These are phyloP conservation scores for Senna siamea DNA, from an alignment of 306 rosid genomes.

Conservation along the genomic window DNA sequence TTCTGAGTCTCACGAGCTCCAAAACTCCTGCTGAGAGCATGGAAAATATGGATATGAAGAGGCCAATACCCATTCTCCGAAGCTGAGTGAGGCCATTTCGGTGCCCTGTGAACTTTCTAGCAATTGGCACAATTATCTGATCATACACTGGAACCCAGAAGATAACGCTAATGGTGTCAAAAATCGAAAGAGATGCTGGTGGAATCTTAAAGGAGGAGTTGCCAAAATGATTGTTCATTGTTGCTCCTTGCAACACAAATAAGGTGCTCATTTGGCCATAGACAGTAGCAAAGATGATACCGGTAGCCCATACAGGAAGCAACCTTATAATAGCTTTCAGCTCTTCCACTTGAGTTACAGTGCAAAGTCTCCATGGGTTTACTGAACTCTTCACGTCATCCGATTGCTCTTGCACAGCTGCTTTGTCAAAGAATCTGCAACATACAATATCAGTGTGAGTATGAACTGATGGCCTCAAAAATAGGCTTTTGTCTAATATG, in stretches of 20 bases:
- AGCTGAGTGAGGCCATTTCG: constrained; percentile 81
- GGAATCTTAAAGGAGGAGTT: constrained; percentile 51
- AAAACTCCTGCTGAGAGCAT: constrained; percentile 64
- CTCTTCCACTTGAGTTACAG: constrained; percentile 90
- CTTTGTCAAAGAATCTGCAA: constrained; percentile 81
- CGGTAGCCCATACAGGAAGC: constrained; percentile 83
- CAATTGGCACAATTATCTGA: constrained; percentile 64
- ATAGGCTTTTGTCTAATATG: background rate
- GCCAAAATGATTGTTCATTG: constrained; percentile 57
- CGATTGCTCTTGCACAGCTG: constrained; percentile 55
- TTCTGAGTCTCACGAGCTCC: constrained; percentile 61
- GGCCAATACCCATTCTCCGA: constrained; percentile 85
- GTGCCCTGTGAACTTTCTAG: constrained; percentile 59
- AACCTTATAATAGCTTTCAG: constrained; percentile 67
- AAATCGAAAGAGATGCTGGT: constrained; percentile 65
- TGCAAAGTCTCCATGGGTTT: constrained; percentile 72
- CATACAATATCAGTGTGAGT: constrained; percentile 14
- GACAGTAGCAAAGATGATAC: constrained; percentile 69
- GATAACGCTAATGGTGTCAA: constrained; percentile 74
- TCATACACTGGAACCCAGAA: constrained; percentile 85
- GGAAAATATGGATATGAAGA: constrained; percentile 65
- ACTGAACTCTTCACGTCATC: constrained; percentile 43
- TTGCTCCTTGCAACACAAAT: constrained; percentile 70
- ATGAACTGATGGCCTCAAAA: background rate
- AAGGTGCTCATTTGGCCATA: constrained; percentile 71